phyloP scores from a whole-genome alignment of 2,329 filamentous ascomycete genomes.

The Botrytis paeoniae region DNA sequence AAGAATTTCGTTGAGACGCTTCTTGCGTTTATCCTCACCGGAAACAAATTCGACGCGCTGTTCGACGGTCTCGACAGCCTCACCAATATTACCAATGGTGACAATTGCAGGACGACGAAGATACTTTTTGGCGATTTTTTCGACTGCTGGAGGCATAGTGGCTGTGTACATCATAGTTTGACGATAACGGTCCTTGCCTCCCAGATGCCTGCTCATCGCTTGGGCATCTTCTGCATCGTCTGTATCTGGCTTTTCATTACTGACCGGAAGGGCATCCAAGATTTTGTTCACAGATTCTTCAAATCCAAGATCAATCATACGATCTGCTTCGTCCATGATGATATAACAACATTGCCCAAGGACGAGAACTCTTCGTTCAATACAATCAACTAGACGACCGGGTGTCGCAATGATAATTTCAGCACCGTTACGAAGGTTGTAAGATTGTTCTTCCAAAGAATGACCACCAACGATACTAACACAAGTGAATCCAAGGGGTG shows the following conservation, averaged over 20 bases:
- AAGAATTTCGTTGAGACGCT: constrained; percentile 88
- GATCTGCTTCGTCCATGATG: constrained; percentile 99
- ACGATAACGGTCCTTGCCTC: constrained; percentile 75
- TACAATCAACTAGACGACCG: constrained; percentile 93
- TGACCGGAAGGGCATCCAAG: constrained; percentile 85
- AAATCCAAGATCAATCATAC: constrained; percentile 98
- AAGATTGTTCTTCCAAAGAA: constrained; percentile 89
- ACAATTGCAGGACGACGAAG: constrained; percentile 89
- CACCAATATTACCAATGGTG: constrained; percentile 89
- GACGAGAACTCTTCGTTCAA: constrained; percentile 87
- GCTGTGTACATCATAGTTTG: constrained; percentile 99
- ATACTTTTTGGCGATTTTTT: constrained; percentile 96
- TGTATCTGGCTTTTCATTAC: constrained; percentile 91
- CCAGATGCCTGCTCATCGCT: constrained; percentile 79
- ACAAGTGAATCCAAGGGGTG: constrained; percentile 85
- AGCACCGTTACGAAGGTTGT: constrained; percentile 83
- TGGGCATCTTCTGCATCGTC: constrained; percentile 84
- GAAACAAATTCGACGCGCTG: constrained; percentile 90
- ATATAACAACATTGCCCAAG: constrained; percentile 96
- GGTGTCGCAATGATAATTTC: constrained; percentile 99
- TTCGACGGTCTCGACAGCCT: constrained; percentile 96
- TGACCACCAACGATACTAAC: constrained; percentile 98
- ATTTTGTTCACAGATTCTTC: constrained; percentile 98
- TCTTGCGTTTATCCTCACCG: constrained; percentile 95
- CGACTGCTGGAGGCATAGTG: constrained; percentile 90